phyloP scores from a whole-genome alignment of 192 early-diverging fungal genomes.

The Entomortierella chlamydospora region DNA sequence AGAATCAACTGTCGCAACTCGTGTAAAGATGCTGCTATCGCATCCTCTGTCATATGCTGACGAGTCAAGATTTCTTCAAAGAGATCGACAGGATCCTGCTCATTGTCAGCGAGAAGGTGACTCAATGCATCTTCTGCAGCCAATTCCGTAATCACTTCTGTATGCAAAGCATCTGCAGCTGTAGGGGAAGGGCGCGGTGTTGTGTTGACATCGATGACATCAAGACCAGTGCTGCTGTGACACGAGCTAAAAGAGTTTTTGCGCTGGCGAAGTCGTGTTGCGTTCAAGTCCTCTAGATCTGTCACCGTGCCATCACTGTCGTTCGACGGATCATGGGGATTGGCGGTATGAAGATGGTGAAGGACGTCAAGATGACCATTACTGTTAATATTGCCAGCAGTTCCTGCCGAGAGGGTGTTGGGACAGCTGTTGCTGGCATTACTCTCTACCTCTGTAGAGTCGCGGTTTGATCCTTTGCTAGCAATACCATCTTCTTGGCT shows the following conservation, averaged over 20 bases:
- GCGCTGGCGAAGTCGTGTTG: conserved; percentile 21
- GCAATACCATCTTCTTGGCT: conserved; percentile 3
- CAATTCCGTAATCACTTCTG: conserved; percentile 9
- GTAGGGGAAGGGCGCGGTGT: not conserved
- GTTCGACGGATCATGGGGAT: conserved; percentile 17
- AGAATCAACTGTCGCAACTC: conserved; percentile 68
- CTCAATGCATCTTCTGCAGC: not conserved
- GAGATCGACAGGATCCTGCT: conserved; percentile 19
- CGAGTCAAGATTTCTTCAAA: conserved; percentile 62
- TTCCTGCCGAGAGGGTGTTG: conserved; percentile 20
- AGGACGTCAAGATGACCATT: not conserved
- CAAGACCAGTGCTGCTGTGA: conserved; percentile 5
- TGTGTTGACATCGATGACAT: not conserved
- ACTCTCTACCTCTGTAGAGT: conserved; percentile 26
- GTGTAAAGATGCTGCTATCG: conserved; percentile 65
- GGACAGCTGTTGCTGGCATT: conserved; percentile 24
- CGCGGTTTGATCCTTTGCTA: conserved; percentile 10
- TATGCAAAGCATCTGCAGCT: not conserved
- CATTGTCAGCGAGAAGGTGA: not conserved
- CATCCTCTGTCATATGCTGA: conserved; percentile 64
- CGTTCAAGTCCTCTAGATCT: conserved; percentile 14
- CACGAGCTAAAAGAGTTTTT: conserved; percentile 26
- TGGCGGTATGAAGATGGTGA: not conserved
- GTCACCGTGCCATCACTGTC: conserved; percentile 43
- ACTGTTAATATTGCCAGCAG: conserved; percentile 4